Base-by-base conservation (phyloP, 139 green algal genomes). In the Closterium sp. region DNA sequence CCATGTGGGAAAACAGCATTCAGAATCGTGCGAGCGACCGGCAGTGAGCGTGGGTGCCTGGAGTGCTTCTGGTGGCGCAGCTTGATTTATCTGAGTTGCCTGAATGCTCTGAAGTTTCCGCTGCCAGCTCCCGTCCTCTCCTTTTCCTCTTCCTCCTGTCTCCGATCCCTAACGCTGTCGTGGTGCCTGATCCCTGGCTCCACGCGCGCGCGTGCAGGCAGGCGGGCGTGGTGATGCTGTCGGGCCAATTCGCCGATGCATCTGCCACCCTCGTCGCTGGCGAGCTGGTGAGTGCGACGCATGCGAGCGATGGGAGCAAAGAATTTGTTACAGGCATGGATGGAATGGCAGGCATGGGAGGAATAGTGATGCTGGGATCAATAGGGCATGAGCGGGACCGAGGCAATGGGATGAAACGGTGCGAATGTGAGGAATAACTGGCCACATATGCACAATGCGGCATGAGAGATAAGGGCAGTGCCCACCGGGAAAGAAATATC, bases 191-290 rank as follows among this genome's bases (percentile, higher is more conserved):
- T 22, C 62, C 62, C 62, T 27, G 62, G 22, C 0, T 87, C 28
- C 85, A 21, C 85, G 85, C 0, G 85, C 10, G 0, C 2, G 85
- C 10, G 10, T 91, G 86, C 91, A 93, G 91, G 42, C 70, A 93
- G 38, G 91, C 91, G 24, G 91, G 87, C 13, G 32, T 87, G 34
- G 91, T 93, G 38, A 87, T 93, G 42, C 91, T 93, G 91, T 50
- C 86, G 21, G 91, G 91, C 0, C 91, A 93, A 32, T 29, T 89
- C 22, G 91, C 91, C 6, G 91, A 93, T 62, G 91, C 42, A 28
- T 27, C 91, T 17, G 86, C 91, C n/a, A 93, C 91, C n/a, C 88
- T 93, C 31, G 38, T 93, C 0, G 87, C 70, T 6, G 91, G 91
- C n/a, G 31, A 88, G 7, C 38, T 93, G 91, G 90, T 93, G 31